Base-by-base conservation (phyloP, 2,329 filamentous ascomycete species). In the Monilinia fructigena region DNA sequence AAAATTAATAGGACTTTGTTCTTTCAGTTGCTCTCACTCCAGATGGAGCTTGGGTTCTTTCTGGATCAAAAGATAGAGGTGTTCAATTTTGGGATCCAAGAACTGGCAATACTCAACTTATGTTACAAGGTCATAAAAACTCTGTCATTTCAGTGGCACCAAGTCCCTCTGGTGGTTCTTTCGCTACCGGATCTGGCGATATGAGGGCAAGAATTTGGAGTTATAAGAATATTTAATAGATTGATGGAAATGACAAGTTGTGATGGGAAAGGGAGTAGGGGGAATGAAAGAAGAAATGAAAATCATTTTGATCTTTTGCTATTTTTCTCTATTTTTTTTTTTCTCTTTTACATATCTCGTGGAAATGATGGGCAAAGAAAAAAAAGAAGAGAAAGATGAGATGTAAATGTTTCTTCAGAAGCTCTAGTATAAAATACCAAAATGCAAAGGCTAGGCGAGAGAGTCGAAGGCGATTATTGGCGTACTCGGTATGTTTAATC, bases 121-220 rank as follows among this genome's bases (percentile, higher is more conserved):
- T 98, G 95, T 85, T 99, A 69, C 95, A 98, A 79, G 95, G 95
- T 35, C 95, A 99, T 78, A 98, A 98, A 84, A 98, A 98, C 80
- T 97, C 92, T 14, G 95, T 99, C 73, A 98, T 98, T 74, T 97
- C 93, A 3, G 95, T 99, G 63, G 94, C 95, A 1, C 95, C 95
- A 28, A 96, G 93, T 78, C 95, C 95, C 20, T 72, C 70, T 55
- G 93, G 93, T 67, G 87, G 88, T 70, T 89, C 92, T 76, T 99
- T 99, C 77, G 95, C 95, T 52, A 99, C 95, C 6, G 95, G 95
- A 69, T 97, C 93, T 72, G 95, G 95, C 74, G 95, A 99, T 77
- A 96, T 96, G 92, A 90, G 94, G 77, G 95, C 95, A 65, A 89
- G 95, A 75, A 98, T 99, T 80, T 99, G 95, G 95, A 93, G 90